Percentiles rank a stretch among this genome's conserved stretches.
phyloP scores from a whole-genome alignment of 441 rosid genomes.

The Populus hybrid region DNA sequence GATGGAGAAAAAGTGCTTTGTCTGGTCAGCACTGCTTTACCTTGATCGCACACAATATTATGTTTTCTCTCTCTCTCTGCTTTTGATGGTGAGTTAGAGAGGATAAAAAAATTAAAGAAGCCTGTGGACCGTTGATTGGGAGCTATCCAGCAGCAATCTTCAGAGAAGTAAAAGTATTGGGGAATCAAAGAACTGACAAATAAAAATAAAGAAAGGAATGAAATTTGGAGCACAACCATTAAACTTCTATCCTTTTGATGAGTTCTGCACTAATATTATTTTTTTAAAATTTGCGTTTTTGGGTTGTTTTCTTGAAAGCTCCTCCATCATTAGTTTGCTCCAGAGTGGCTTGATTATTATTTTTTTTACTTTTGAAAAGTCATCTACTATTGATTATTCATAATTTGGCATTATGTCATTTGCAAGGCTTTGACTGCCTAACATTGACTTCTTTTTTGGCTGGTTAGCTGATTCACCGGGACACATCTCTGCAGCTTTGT shows the following conservation, averaged over 20 bases:
- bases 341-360: conserved; percentile 21
- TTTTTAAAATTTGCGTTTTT: conserved; percentile 11
- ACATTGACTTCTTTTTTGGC: conserved; percentile 27
- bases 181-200: conserved; percentile 14
- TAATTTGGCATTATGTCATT: conserved; percentile 13
- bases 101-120: conserved; percentile 8
- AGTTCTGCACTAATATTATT: conserved; percentile 13
- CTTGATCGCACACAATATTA: neutral
- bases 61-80: conserved; percentile 35
- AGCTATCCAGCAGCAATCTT: conserved; percentile 28
- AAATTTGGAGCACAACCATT: conserved; percentile 21
- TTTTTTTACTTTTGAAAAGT: conserved; percentile 34
- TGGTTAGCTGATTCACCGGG: conserved; percentile 16
- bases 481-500: too few species aligned
- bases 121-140: conserved; percentile 34
- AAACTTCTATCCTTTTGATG: conserved; percentile 36
- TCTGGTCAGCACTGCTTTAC: conserved; percentile 43
- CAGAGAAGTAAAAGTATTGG: conserved; percentile 16
- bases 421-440: conserved; percentile 28
- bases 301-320: conserved; percentile 28
- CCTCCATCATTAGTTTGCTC: conserved; percentile 21
- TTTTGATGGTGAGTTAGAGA: conserved; percentile 39
- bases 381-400: conserved; percentile 15
- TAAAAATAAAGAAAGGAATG: neutral
- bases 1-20: conserved; percentile 43